Percentiles rank a stretch among this genome's conserved stretches.
phyloP scores from a whole-genome alignment of 768 basidiomycete genomes.

The Boletus tylopilopsis region DNA sequence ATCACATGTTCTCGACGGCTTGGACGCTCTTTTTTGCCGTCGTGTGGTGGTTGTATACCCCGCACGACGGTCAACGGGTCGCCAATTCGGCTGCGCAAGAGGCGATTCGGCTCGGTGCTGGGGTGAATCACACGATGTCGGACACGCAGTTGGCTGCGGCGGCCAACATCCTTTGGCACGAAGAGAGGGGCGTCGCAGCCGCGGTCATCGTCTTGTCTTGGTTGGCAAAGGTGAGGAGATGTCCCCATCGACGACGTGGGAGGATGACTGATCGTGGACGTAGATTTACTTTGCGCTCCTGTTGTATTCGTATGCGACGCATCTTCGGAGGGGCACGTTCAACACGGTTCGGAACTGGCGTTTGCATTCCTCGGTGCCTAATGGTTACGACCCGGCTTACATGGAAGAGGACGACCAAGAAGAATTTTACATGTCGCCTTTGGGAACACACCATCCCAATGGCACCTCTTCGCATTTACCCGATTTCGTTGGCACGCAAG shows the following conservation, averaged over 20 bases:
- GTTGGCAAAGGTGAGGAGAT: slow-evolving; percentile 81
- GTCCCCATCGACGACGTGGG: no score
- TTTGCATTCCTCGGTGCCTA: slow-evolving; percentile 12
- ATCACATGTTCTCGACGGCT: slow-evolving; percentile 84
- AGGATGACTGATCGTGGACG: neutral
- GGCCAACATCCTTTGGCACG: slow-evolving; percentile 82
- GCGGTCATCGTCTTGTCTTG: slow-evolving; percentile 79
- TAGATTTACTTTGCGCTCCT: slow-evolving; percentile 90
- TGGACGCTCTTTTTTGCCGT: slow-evolving; percentile 94
- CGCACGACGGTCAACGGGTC: slow-evolving; percentile 83
- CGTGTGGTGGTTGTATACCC: slow-evolving; percentile 86
- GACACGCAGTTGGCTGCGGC: slow-evolving; percentile 64
- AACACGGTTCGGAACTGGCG: slow-evolving; percentile 60
- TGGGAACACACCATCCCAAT: slow-evolving; percentile 42
- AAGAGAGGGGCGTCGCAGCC: slow-evolving; percentile 81
- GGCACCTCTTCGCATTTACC: slow-evolving; percentile 52
- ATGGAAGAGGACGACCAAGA: slow-evolving; percentile 60
- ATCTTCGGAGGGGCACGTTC: slow-evolving; percentile 89
- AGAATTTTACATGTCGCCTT: slow-evolving; percentile 65
- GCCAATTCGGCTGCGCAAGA: slow-evolving; percentile 87
- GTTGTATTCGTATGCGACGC: slow-evolving; percentile 90
- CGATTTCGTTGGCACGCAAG: slow-evolving; percentile 61
- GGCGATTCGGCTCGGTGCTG: slow-evolving; percentile 67
- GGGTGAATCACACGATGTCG: slow-evolving; percentile 51
- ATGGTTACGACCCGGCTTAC: slow-evolving; percentile 26